Evolutionary conservation across 495 filamentous ascomycete species (phyloP), one percentile per base, ranked within the genome.

Genomic region (Alectoria sarmentosa): DNA sequence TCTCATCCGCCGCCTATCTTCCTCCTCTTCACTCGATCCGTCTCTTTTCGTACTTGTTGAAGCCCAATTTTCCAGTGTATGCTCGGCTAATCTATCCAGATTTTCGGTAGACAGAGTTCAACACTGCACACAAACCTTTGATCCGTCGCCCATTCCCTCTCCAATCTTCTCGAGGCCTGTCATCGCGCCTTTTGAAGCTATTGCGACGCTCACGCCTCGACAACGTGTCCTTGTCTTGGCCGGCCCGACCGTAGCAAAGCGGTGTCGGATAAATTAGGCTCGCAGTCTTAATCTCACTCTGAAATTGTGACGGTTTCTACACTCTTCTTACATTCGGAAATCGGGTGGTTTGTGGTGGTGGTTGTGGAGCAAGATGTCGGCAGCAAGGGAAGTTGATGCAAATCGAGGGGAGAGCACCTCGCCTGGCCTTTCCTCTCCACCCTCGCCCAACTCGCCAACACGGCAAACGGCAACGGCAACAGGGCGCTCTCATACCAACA

Each of bases 361-460:
- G 39, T 44, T 21, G 63, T 59, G 63, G 48, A 28, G 30, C 41
- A 48, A 48, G 66, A 59, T 68, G 63, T 66, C 59, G 48, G 63
- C 67, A 54, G 66, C 59, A 63, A 55, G 49, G 32, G 46, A 61
- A 57, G 46, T 30, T 63, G 13, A 41, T 62, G 37, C 36, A 64
- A 62, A 44, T 61, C 56, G 57, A 28, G 63, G 65, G 59, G 60
- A 65, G 61, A 73, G 68, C 61, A 72, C 71, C 57, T 71, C 71
- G 30, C 67, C 70, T 26, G 68, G 65, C 23, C 68, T 73, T 23
- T 73, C 71, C 2, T 71, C 70, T 62, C 71, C 71, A 4, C 71
- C 71, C 21, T 66, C 70, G 34, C 62, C 66, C 19, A 66, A 60
- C 36, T 72, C 69, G 23, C 71, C 67, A 54, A 61, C 64, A 30